Base-by-base conservation (phyloP, 2,329 filamentous ascomycete species). In the Diaporthe citrichinensis region DNA sequence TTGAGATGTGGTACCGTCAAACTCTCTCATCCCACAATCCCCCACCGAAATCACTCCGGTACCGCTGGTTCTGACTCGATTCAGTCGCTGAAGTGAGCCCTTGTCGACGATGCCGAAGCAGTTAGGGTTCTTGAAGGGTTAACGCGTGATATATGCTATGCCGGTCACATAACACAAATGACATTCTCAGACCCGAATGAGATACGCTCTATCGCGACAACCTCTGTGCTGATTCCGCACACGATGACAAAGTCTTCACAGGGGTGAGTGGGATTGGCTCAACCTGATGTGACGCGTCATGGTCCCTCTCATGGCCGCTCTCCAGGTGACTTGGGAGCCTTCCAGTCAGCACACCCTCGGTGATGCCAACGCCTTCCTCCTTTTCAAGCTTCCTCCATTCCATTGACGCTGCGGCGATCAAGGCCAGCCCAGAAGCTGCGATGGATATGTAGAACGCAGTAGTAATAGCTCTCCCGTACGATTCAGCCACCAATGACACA, bases 331-430 rank as follows among this genome's bases (percentile, higher is more conserved):
- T 39, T 15, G 34, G 23, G 12, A 12, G 65, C 15, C 23, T 39
- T 3, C 20, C 65, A n/a, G 31, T 39, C 31, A 68, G 28, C 2
- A 68, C 46, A 1, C 46, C 65, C 28, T 12, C 65, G 20, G 65
- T 41, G 6, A 28, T 3, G 6, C 5, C 65, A 6, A 20, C 1
- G 10, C 8, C 14, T 25, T 39, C n/a, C 46, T 68, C 65, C 34
- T 53, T 53, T 53, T 53, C 46, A 10, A 68, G 34, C 15, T 68
- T 68, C 31, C 65, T 53, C 65, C 65, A 68, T 8, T 68, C 46
- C 31, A 41, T 53, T 4, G 31, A 9, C 3, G 46, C 23, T 1
- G 65, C 65, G 34, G 65, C 31, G n/a, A 41, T 2, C 46, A 68
- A 39, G 7, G 65, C 65, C 9, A 68, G 4, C n/a, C 31, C 65